Evolutionary conservation across 2,329 filamentous ascomycete species (phyloP).

Genomic region (Exophiala xenobiotica): DNA sequence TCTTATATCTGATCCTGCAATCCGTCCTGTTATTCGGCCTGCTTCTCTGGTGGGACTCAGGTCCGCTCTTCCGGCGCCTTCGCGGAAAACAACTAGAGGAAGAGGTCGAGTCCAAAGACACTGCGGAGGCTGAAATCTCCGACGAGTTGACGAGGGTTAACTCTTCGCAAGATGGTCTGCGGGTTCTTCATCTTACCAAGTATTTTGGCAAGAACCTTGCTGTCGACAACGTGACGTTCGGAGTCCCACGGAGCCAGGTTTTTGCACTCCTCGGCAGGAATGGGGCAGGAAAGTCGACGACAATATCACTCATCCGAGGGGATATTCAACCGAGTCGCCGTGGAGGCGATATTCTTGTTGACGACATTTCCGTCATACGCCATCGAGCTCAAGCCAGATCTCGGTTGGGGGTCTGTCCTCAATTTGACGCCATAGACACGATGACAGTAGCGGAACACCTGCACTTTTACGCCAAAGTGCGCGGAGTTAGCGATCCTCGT

Average conservation of each 20-base stretch:
- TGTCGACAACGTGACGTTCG: conserved; percentile 86
- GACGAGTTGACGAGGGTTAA: conserved; percentile 65
- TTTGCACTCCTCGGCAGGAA: conserved; percentile 90
- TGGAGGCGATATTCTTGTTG: conserved; percentile 78
- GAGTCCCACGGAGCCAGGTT: conserved; percentile 74
- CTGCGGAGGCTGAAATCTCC: conserved; percentile 59
- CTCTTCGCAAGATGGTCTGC: conserved; percentile 64
- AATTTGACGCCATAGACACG: conserved; percentile 81
- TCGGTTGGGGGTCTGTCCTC: conserved; percentile 87
- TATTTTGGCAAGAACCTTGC: conserved; percentile 72
- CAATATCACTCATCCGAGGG: conserved; percentile 85
- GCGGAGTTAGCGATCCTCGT: conserved; percentile 72
- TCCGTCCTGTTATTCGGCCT: conserved; percentile 67
- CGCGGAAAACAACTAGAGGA: conserved; percentile 47
- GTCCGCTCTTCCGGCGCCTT: conserved; percentile 60
- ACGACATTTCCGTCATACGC: conserved; percentile 71
- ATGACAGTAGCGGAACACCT: conserved; percentile 90
- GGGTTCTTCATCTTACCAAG: conserved; percentile 79
- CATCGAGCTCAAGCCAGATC: conserved; percentile 70
- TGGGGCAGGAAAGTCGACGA: conserved; percentile 87
- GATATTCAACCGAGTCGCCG: conserved; percentile 71
- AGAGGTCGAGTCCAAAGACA: conserved; percentile 38
- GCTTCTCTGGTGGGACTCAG: conserved; percentile 78
- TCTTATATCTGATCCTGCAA: conserved; percentile 78
- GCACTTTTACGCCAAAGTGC: conserved; percentile 79